Base-by-base conservation (phyloP, 225 moss, liverwort and hornwort genomes). In the Sphagnum tenellum region DNA sequence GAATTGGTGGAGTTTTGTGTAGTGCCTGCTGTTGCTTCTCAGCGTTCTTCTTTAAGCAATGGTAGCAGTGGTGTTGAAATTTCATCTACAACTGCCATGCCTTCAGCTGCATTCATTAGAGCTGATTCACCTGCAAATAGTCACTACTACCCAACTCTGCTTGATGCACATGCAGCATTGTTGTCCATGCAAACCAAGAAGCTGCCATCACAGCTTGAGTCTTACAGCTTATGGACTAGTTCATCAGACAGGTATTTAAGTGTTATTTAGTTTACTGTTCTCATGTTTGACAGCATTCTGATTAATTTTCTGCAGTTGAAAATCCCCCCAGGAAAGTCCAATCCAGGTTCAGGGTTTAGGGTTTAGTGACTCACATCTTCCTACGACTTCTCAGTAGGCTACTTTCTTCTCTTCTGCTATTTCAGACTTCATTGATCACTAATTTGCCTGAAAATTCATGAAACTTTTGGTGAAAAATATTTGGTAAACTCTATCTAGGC, bases 171-270 rank as follows among this genome's bases (percentile, higher is more conserved):
- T 53, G 69, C 68, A 58, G 50, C 76, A 3, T 55, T 67, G 7
- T 10, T 70, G 63, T 5, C 75, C 50, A 67, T 67, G 68, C 75
- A 66, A 68, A 79, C 57, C 61, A 78, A 57, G 55, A 8, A 50
- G 75, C 73, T 29, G 29, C 29, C 29, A 29, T 29, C 78, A 59
- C 50, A 73, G 55, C 64, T 74, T 76, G 48, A 67, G 50, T 29
- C 56, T 78, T 73, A 53, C 63, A 61, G 78, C 73, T 53, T 82
- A 69, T 68, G 73, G 66, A 63, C 57, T 70, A 46, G 3, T 71
- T 29, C 29, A 29, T 44, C 75, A 79, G 66, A 76, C 66, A 82
- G 82, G 82, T 79, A 54, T 46, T 29, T 29, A 29, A 29, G 29
- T 29, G 29, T 29, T 29, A 29, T 29, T 29, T 29, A 29, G 29